Base-by-base conservation (phyloP, 805 yeast genomes). In the Pichia gijzeniarum region DNA sequence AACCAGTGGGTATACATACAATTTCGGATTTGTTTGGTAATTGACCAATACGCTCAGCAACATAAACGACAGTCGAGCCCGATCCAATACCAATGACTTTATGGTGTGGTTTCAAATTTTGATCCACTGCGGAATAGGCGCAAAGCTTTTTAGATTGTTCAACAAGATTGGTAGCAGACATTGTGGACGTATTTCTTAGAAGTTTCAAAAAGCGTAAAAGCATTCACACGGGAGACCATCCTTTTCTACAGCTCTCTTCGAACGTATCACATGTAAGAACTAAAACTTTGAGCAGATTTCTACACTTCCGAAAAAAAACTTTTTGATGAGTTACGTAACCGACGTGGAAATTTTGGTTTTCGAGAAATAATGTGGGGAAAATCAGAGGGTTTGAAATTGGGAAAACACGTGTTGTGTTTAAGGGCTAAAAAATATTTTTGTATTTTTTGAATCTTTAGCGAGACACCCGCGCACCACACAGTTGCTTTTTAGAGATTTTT, bases 51-150 rank as follows among this genome's bases (percentile, higher is more conserved):
- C 97, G 74, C 64, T 93, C 98, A 20, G 96, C 99, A 48, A 85
- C 95, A 62, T 87, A 93, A n/a, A 93, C 85, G 4, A 93, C 99
- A 0, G 99, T 93, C 19, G 95, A 84, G 1, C 99, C 99, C 20
- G 96, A 87, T 12, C 99, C 99, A 50, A 93, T 80, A 35, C 99
- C 99, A 16, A 93, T 75, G 14, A 87, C 83, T 56, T 74, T 79
- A 52, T 89, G 87, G 33, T 69, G 54, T 19, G 73, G 63, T 30
- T 86, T 83, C 61, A 86, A 74, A 59, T 89, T 82, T 45, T 86
- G 90, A 63, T 91, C 96, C 30, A 93, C 95, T 2, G 99, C 99
- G 45, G 74, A 71, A 70, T 82, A 88, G 8, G 97, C 98, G 18
- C 98, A 95, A 2, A 79, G 70, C 62, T 86, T 79, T 64, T 91